Conservation (phyloP, 345 rosid genomes). For the Sapria himalayana region DNA sequence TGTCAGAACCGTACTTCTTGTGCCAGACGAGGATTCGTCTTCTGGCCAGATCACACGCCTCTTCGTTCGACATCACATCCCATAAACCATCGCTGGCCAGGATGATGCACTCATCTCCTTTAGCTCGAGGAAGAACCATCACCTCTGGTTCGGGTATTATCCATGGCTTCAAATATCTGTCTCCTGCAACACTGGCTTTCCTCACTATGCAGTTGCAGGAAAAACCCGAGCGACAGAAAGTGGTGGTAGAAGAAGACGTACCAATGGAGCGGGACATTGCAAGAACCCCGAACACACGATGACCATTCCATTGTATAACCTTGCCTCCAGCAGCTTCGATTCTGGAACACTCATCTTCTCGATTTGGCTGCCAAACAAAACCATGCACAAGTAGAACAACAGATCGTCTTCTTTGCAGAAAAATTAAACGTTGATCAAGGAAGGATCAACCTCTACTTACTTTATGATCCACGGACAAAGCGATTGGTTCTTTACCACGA, state of each 20-base stretch:
- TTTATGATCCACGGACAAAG: conserved; percentile 88
- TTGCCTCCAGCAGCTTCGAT: conserved; percentile 95
- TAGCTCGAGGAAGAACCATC: conserved; percentile 49
- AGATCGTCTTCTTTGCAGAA: no score
- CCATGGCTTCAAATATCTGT: conserved; percentile 85
- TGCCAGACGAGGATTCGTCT: conserved; percentile 72
- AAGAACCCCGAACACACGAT: conserved; percentile 90
- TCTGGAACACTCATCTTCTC: conserved; percentile 87
- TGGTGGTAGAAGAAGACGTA: conserved; percentile 11
- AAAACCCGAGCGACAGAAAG: background rate
- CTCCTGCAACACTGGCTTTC: conserved; percentile 30
- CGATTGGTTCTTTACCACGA: conserved; percentile 82
- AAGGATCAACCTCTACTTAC: conserved; percentile 20
- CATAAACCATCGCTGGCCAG: conserved; percentile 87
- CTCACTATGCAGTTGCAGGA: background rate
- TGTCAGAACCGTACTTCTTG: conserved; percentile 47
- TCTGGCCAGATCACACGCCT: conserved; percentile 75
- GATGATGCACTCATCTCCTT: conserved; percentile 81
- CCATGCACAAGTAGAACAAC: background rate
- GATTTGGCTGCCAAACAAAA: conserved; percentile 44
- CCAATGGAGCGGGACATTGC: conserved; percentile 98
- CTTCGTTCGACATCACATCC: conserved; percentile 92
- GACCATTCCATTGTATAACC: conserved; percentile 95
- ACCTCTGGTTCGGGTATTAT: conserved; percentile 95
- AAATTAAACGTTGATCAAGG: no score